These are phyloP conservation scores for Penicillium canescens DNA, from an alignment of 495 filamentous ascomycete species.

Conservation along the genomic window DNA sequence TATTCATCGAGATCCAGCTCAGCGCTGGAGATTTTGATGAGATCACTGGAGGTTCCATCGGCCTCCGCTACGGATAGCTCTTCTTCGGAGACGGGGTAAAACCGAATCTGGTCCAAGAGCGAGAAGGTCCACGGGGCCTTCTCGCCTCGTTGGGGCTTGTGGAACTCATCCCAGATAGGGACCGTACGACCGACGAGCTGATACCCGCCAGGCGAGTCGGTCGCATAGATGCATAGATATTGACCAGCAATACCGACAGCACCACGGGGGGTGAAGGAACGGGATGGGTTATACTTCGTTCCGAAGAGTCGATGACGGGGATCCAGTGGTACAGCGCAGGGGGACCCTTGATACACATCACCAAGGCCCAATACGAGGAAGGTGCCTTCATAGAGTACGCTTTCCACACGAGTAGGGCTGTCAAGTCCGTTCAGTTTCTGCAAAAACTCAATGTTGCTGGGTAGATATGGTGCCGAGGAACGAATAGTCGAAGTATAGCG, in stretches of 20 bases:
- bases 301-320: constrained; percentile 10
- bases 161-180: constrained; percentile 6
- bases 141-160: background rate
- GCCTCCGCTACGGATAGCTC: constrained; percentile 1
- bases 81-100: constrained; percentile 7
- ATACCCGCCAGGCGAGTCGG: constrained; percentile 14
- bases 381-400: background rate
- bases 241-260: constrained; percentile 11
- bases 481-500: constrained; percentile 9
- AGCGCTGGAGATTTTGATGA: constrained; percentile 3
- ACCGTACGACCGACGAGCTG: constrained; percentile 11
- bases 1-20: constrained; percentile 6
- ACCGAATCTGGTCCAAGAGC: constrained; percentile 3
- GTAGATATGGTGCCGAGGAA: constrained; percentile 7
- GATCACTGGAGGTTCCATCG: constrained; percentile 1
- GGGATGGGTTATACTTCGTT: constrained; percentile 15
- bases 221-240: constrained; percentile 10
- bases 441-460: constrained; percentile 10
- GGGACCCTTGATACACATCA: constrained; percentile 10
- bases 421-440: constrained; percentile 9
- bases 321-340: constrained; percentile 9
- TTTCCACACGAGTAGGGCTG: background rate
- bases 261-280: constrained; percentile 12
- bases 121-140: constrained; percentile 4
- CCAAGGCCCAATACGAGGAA: constrained; percentile 12